These are phyloP conservation scores for Sanghuangporus sanghuang DNA, from an alignment of 1,284 basidiomycete genomes.

Conservation along the genomic window DNA sequence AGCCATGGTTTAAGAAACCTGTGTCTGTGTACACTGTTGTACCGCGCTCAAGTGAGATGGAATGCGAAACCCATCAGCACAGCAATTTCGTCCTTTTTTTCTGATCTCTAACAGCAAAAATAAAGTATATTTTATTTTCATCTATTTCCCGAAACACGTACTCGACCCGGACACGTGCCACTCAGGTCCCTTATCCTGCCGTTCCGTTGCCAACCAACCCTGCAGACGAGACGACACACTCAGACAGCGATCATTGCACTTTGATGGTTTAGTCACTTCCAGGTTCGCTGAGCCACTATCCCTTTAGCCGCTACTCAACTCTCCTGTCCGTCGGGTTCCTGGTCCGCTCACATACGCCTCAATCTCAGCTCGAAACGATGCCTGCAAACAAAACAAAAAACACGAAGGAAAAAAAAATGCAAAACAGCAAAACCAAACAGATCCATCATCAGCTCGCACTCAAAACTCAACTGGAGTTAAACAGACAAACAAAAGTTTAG, in stretches of 20 bases:
- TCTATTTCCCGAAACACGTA: background rate
- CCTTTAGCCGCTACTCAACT: background rate
- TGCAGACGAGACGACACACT: background rate
- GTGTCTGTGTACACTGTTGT: no score
- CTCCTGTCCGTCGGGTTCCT: background rate
- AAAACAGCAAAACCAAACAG: background rate
- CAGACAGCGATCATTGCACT: background rate
- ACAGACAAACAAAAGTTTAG: background rate
- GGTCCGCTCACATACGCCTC: slow-evolving; percentile 10
- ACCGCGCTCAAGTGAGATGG: slow-evolving; percentile 7
- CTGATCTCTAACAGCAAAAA: background rate
- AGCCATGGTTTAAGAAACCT: background rate
- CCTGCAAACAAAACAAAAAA: slow-evolving; percentile 9
- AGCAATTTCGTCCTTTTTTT: background rate
- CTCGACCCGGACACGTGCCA: background rate
- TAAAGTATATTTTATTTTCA: no score
- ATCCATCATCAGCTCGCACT: background rate
- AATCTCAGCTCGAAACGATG: slow-evolving; percentile 17
- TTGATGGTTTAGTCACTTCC: background rate
- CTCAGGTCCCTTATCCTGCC: no score
- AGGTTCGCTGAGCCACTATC: background rate
- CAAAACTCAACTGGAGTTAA: no score
- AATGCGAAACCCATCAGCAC: background rate
- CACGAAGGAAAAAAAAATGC: background rate
- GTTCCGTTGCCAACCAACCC: background rate